Conservation (phyloP, 2,329 filamentous ascomycete genomes). For the Ophiostoma triangulosporum region DNA sequence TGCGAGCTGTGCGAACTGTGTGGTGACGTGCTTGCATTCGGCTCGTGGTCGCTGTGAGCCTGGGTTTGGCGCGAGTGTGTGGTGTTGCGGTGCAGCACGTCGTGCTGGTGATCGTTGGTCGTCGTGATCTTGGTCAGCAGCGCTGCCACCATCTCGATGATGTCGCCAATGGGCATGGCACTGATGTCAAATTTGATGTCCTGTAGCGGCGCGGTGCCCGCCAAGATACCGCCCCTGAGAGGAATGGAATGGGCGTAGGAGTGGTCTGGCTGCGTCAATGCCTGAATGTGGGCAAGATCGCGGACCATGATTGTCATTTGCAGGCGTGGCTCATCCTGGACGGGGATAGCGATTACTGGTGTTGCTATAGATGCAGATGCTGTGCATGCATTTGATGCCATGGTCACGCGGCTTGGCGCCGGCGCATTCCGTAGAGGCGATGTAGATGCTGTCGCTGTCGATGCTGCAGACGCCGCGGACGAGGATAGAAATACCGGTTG, state of each 20-base stretch:
- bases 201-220: conserved; percentile 34
- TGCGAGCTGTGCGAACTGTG: background rate
- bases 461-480: no score
- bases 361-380: background rate
- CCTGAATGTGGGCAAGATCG: conserved; percentile 83
- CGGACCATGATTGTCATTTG: conserved; percentile 61
- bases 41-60: conserved; percentile 23
- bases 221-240: conserved; percentile 35
- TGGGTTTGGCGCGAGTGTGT: conserved; percentile 43
- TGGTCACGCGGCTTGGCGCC: conserved; percentile 24
- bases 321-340: conserved; percentile 20
- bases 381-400: background rate
- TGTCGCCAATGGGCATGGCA: conserved; percentile 89
- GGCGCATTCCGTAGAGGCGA: conserved; percentile 30
- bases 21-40: no score
- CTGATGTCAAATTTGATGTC: conserved; percentile 81
- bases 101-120: conserved; percentile 89
- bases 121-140: conserved; percentile 93
- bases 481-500: no score
- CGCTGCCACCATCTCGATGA: conserved; percentile 98
- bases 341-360: conserved; percentile 16
- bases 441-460: background rate
- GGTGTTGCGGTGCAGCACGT: conserved; percentile 65
- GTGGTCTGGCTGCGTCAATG: conserved; percentile 67
- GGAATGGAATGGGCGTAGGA: conserved; percentile 18